Base-by-base conservation (phyloP, 257 asterid species). In the Solanum acaule region DNA sequence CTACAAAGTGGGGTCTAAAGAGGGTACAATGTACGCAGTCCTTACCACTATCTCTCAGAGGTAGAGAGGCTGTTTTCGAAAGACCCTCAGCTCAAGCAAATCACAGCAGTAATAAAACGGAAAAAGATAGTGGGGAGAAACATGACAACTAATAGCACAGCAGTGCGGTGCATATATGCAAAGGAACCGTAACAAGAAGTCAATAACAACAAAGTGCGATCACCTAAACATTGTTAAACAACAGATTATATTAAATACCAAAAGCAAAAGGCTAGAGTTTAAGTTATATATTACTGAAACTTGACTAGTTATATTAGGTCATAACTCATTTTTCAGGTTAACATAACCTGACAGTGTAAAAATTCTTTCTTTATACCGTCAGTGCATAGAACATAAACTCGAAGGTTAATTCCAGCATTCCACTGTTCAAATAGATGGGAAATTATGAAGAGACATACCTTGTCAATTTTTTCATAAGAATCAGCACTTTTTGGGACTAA, bases 401-500 rank as follows among this genome's bases (percentile, higher is more conserved):
- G 3, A 73, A 35, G 5, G 6, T 2, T 9, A 72, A 34, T 18
- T 16, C 44, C 27, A 72, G 8, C 44, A 4, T 35, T 35, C 52
- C 29, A 22, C 82, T 2, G 10, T 67, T 25, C 25, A 46, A 68
- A 34, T 7, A 25, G 40, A 86, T 33, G 25, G 27, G 70, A 70
- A 37, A 75, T 5, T 12, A 61, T 13, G 52, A 86, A 89, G 86
- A 82, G 52, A 85, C 42, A 10, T 68, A 96, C 98, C 98, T 94
- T 96, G 72, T 92, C 98, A 76, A 96, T 94, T 94, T 94, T 96
- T 87, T 89, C 92, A 89, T 93, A 96, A 86, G 98, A 93, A 86
- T 96, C 98, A 18, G 98, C 98, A 92, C 94, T 94, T 87, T 93
- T 95, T 4, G 96, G 96, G 88, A 92, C 95, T 31, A 96, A 91